Evolutionary conservation across 176 grass and related monocot genomes (phyloP), one percentile per base, ranked within the genome.

Genomic region (Eremochloa ophiuroides): DNA sequence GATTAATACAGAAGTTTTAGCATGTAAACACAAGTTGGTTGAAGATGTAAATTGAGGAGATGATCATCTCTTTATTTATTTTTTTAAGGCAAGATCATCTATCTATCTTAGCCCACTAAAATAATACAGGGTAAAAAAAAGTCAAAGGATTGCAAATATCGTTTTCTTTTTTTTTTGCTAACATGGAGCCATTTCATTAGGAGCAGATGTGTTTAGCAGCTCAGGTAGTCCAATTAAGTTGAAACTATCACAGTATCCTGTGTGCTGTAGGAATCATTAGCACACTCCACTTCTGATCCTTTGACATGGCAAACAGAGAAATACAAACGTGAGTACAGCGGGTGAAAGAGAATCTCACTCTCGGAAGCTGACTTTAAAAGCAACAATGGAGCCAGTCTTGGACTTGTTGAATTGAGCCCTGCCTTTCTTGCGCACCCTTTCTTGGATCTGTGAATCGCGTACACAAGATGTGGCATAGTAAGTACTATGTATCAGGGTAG

Each of bases 331-430:
- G 6, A 42, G 4, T 71, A 63, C 12, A 30, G 33, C 20, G 17
- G 33, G 11, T 20, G n/a, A n/a, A 4, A 35, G 43, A 38, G 7
- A 81, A 81, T 92, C 90, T 89, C 80, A 94, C 95, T 97, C 92
- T 87, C 85, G 86, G 59, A 97, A 97, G 85, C 83, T 97, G 68
- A 97, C 94, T 90, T 97, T 94, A 26, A 97, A 97, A 14, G 88
- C 80, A 43, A 92, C 75, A 60, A 97, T 76, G 6, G 88, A 97
- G 55, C 94, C 94, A 39, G 92, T 91, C 76, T 89, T 94, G 9
- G 90, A 90, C 56, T 90, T 90, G 41, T 74, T 78, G 80, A 97
- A 92, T 7, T 92, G 83, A 12, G 51, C 89, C 81, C 87, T 86
- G 62, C 90, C 95, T 82, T 94, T 97, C 66, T 61, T 90, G 37